Evolutionary conservation across 2,329 filamentous ascomycete species (phyloP), one percentile per base, ranked within the genome.

Genomic region (Emericellopsis atlantica): DNA sequence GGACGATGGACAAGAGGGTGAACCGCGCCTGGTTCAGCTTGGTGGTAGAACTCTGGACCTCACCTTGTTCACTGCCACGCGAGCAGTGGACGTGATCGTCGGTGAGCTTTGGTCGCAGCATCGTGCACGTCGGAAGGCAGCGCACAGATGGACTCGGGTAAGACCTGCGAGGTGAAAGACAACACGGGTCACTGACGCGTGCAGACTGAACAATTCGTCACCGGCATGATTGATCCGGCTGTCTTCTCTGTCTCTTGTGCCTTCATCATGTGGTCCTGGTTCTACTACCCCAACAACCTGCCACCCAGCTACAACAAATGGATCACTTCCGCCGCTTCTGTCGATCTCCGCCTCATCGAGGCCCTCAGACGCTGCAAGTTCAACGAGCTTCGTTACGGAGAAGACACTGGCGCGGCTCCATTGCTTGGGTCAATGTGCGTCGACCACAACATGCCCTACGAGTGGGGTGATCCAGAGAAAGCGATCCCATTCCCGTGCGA

Each of bases 211-310:
- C 46, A 58, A 37, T 44, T 58, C 32, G 45, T 65, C 21, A 62
- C 63, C 29, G 52, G 47, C 6, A 49, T 61, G 33, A 51, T 76
- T n/a, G 82, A 90, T 53, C 74, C 84, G 4, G 61, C 73, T 6
- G 62, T 89, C 15, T 93, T 94, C 57, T 76, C 81, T 36, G 58
- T 71, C 29, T 88, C 84, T 16, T 79, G 75, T 32, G 81, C 79
- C 18, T 63, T 85, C 32, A 80, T 93, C 49, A 94, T 93, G 87
- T 90, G 84, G 81, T 74, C 84, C 15, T 94, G 84, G 84, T 81
- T 93, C 56, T 94, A 90, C 62, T 58, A 67, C 9, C 84, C 86
- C 0, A 68, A 75, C 31, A 70, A 75, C 16, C 70, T 94, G 2
- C 87, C 87, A 2, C 69, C 65, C 23, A 71, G 79, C 33, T 93